Evolutionary conservation across 2,329 filamentous ascomycete genomes (phyloP).

Genomic region (Nakataea oryzae): DNA sequence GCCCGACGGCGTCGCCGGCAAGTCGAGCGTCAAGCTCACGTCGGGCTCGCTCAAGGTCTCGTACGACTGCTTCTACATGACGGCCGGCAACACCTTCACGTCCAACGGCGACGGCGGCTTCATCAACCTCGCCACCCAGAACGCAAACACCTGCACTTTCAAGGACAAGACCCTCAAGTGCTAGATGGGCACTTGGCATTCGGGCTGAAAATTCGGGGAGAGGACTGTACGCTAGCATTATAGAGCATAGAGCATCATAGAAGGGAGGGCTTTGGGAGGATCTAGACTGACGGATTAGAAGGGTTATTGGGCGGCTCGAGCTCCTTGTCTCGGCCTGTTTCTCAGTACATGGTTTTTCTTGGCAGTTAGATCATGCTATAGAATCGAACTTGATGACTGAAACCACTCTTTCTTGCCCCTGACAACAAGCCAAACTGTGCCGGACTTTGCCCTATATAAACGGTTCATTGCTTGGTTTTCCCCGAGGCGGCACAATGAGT

Average conservation of each 20-base stretch:
- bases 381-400: no score
- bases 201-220: neutral
- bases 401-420: no score
- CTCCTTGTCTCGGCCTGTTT: no score
- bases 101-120: constrained; percentile 9
- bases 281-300: no score
- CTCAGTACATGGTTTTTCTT: no score
- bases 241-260: neutral
- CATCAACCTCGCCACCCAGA: constrained; percentile 6
- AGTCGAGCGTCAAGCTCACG: constrained; percentile 5
- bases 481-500: no score
- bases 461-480: no score
- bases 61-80: constrained; percentile 11
- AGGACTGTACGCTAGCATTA: neutral
- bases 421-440: no score
- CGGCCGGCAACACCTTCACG: constrained; percentile 6
- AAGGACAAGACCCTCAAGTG: neutral
- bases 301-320: no score
- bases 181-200: neutral
- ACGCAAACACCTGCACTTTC: neutral
- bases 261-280: neutral
- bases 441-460: no score
- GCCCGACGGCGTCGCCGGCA: constrained; percentile 4
- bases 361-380: no score
- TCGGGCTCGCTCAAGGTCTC: constrained; percentile 9